These are phyloP conservation scores for Cylindrotheca fusiformis DNA, from an alignment of 108 stramenopile species.

Conservation along the genomic window DNA sequence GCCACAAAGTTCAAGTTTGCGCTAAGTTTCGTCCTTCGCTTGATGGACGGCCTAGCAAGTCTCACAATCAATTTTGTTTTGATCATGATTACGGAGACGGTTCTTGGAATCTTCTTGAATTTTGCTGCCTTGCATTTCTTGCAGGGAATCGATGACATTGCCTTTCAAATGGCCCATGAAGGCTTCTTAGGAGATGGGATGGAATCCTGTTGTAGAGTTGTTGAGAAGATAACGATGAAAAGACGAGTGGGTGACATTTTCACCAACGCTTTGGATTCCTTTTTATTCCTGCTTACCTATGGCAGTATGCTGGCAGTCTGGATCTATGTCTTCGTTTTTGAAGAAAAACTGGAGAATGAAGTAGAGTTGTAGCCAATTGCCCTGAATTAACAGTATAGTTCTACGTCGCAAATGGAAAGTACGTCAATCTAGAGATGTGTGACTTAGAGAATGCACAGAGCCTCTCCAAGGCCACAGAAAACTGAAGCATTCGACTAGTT, in stretches of 20 bases:
- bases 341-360: background rate
- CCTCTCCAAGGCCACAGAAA: too few relatives aligned
- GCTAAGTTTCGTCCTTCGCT: background rate
- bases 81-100: background rate
- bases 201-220: background rate
- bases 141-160: slow-evolving; percentile 42
- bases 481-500: too few relatives aligned
- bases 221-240: background rate
- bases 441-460: too few relatives aligned
- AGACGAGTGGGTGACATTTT: background rate
- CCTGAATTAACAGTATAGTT: too few relatives aligned
- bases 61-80: background rate
- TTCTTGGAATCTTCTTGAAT: background rate
- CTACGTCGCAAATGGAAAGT: too few relatives aligned
- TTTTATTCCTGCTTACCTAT: background rate
- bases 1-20: slow-evolving; percentile 5
- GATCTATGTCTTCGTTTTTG: background rate
- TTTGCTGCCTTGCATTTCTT: background rate
- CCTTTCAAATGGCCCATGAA: slow-evolving; percentile 28
- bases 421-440: too few relatives aligned
- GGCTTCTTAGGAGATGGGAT: slow-evolving; percentile 25
- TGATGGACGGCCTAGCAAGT: slow-evolving; percentile 10
- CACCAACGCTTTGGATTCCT: background rate
- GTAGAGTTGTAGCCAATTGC: too few relatives aligned
- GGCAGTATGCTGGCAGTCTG: background rate